A percentile compares a stretch with the other conserved stretches of the same genome.
phyloP scores from a whole-genome alignment of 208 protist genomes.

The Herpetomonas samuelpessoai region DNA sequence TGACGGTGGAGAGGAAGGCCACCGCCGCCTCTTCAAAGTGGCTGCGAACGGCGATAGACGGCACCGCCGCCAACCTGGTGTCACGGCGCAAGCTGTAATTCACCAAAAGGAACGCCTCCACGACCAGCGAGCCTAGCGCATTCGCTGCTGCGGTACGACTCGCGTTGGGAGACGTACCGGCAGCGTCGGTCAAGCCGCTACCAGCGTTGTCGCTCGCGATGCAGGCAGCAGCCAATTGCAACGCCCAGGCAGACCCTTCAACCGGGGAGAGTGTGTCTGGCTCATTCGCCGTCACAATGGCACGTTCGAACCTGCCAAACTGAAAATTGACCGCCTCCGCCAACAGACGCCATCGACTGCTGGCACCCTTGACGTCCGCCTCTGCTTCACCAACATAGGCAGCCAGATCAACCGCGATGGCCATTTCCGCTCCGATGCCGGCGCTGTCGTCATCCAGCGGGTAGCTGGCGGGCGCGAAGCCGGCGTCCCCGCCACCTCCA shows the following conservation, averaged over 20 bases:
- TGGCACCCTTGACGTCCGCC: constrained; percentile 8
- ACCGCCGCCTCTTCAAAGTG: constrained; percentile 17
- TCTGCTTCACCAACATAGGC: constrained; percentile 35
- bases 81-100: constrained; percentile 8
- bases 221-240: constrained; percentile 16
- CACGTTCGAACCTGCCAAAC: neutral
- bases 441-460: constrained; percentile 41
- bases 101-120: constrained; percentile 19
- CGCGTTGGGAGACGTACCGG: too few relatives aligned
- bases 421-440: constrained; percentile 36
- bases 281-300: neutral
- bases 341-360: constrained; percentile 4
- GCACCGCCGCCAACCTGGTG: constrained; percentile 8
- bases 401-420: constrained; percentile 33
- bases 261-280: constrained; percentile 13
- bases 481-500: neutral
- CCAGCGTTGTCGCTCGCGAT: constrained; percentile 1
- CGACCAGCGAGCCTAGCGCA: constrained; percentile 10
- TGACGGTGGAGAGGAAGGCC: constrained; percentile 10
- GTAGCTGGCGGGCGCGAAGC: constrained; percentile 6
- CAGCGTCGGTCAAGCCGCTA: too few relatives aligned
- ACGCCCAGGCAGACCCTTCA: constrained; percentile 24
- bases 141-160: neutral
- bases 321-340: neutral
- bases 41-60: constrained; percentile 12